These are phyloP conservation scores for Nakazawaea pomicola DNA, from an alignment of 805 yeast genomes.

Conservation along the genomic window DNA sequence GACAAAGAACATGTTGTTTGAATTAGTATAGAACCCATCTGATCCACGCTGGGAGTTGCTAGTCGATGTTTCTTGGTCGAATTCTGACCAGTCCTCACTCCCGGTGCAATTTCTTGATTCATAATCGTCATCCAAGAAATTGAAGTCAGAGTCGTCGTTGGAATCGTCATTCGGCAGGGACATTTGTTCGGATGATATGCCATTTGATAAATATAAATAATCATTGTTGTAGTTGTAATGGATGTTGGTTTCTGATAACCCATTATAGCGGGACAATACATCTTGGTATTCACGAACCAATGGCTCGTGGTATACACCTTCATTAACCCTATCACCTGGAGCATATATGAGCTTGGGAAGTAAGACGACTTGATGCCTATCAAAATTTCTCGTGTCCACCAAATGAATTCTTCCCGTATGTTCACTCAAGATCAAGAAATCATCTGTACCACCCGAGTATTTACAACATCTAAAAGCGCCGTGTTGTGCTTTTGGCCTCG, in stretches of 20 bases:
- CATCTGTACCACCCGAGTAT: conserved; percentile 65
- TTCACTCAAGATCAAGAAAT: conserved; percentile 71
- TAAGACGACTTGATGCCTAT: conserved; percentile 71
- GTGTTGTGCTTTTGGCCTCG: conserved; percentile 45
- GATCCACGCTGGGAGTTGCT: conserved; percentile 2
- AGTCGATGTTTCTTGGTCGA: conserved; percentile 8
- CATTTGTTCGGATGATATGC: conserved; percentile 7
- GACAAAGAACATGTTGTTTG: conserved; percentile 7
- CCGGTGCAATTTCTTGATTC: background rate
- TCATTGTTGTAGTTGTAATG: conserved; percentile 6
- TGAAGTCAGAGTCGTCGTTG: background rate
- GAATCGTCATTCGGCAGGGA: background rate
- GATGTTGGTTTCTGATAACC: background rate
- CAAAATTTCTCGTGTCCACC: conserved; percentile 69
- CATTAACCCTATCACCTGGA: background rate
- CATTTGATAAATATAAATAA: conserved; percentile 10
- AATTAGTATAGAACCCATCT: conserved; percentile 4
- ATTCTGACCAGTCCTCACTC: conserved; percentile 7
- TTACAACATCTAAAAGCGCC: conserved; percentile 39
- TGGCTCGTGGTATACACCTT: conserved; percentile 10
- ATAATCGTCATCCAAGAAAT: conserved; percentile 2
- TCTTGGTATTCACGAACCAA: conserved; percentile 12
- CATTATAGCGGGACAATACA: conserved; percentile 6
- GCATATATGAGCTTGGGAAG: conserved; percentile 45
- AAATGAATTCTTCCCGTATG: conserved; percentile 86